Evolutionary conservation across 306 rosid species (phyloP), one percentile per base, ranked within the genome.

Genomic region (Vigna nakashimae): DNA sequence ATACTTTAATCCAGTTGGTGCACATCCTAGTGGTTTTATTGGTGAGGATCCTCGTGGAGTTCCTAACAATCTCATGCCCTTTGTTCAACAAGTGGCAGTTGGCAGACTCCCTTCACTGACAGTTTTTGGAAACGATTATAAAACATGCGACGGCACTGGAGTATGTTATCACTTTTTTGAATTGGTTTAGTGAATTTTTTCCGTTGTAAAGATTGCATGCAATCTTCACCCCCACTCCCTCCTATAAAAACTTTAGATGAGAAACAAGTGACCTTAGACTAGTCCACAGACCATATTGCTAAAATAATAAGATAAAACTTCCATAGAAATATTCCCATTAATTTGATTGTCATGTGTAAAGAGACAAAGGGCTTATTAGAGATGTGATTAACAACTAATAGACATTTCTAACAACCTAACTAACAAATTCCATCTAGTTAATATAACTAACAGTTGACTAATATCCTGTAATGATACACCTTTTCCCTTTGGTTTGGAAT

Each of bases 61-160:
- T 69, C 99, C 99, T 32, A 96, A 96, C 88, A 96, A 96, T 58
- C 96, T 91, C 84, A 93, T 96, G 99, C 98, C 99, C 3, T 96
- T 96, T 50, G 98, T 96, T 78, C 99, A 96, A 87, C 99, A 96
- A 96, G 96, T 93, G 75, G 99, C 99, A 13, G 99, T 96, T 71
- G 99, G 96, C 57, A 86, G 98, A 81, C 91, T 94, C 28, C 87
- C 92, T 28, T 89, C 91, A 40, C 79, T 96, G 86, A 91, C 97
- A 3, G 90, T 96, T 68, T 96, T 75, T 77, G 99, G 99, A 83
- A 89, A 74, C 6, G 97, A 96, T 84, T 96, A 96, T 78, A 87
- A 86, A 9, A 93, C 99, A 78, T 84, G 76, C 71, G 99, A 96
- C 70, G 99, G 98, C 73, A 93, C 98, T 48, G 99, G 99, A 86